Conservation (phyloP, 1,284 basidiomycete genomes). For the Tranzscheliella williamsii region DNA sequence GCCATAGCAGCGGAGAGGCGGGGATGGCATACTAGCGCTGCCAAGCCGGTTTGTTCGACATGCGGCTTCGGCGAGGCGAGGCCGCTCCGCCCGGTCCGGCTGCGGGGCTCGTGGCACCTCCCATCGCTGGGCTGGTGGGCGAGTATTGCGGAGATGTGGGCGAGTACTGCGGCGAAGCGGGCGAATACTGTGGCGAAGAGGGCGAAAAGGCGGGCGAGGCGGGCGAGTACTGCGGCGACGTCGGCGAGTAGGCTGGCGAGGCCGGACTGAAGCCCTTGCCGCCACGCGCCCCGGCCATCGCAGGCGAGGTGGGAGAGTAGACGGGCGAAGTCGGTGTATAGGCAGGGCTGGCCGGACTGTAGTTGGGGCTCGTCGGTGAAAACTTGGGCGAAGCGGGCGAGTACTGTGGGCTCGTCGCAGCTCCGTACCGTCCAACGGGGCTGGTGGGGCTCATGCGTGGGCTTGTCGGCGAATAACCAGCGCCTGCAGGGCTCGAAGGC, state of each 20-base stretch:
- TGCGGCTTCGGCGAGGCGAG: slow-evolving; percentile 51
- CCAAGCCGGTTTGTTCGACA: slow-evolving; percentile 54
- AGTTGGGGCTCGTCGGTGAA: slow-evolving; percentile 53
- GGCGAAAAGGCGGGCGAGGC: slow-evolving; percentile 73
- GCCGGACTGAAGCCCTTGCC: slow-evolving; percentile 42
- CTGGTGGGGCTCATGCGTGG: slow-evolving; percentile 53
- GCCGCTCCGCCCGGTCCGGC: slow-evolving; percentile 37
- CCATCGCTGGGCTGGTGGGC: slow-evolving; percentile 48
- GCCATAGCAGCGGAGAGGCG: too few species aligned
- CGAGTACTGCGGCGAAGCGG: slow-evolving; percentile 59
- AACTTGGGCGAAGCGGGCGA: slow-evolving; percentile 50
- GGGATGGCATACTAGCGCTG: slow-evolving; percentile 51
- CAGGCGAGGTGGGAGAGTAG: slow-evolving; percentile 45
- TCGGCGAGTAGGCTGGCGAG: slow-evolving; percentile 54
- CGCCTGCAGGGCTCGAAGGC: slow-evolving; percentile 46
- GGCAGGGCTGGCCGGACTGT: slow-evolving; percentile 64
- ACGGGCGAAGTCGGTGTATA: slow-evolving; percentile 57
- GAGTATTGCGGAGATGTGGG: slow-evolving; percentile 54
- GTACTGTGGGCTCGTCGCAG: slow-evolving; percentile 65
- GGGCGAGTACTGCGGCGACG: slow-evolving; percentile 53
- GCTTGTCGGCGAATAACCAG: slow-evolving; percentile 55
- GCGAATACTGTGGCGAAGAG: slow-evolving; percentile 67
- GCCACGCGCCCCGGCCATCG: slow-evolving; percentile 26
- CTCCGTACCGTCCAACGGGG: slow-evolving; percentile 57
- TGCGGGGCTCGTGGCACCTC: slow-evolving; percentile 14